Evolutionary conservation across 2,329 filamentous ascomycete species (phyloP).

Genomic region (Colletotrichum sp.): DNA sequence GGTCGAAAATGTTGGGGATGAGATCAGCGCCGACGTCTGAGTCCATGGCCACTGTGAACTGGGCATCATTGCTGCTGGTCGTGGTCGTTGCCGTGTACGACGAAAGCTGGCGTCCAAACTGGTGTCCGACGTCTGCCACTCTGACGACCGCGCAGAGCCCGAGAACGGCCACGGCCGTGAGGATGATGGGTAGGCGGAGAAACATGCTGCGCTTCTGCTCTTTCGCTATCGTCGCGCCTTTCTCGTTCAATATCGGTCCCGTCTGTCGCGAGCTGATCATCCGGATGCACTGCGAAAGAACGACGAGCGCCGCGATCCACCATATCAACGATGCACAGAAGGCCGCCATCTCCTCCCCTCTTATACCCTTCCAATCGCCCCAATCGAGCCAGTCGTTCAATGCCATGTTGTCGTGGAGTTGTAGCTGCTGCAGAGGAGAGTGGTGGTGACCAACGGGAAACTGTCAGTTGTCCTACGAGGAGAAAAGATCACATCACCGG

Average conservation of each 20-base stretch:
- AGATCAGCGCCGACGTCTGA: conserved; percentile 4
- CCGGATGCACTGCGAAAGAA: conserved; percentile 1
- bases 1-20: conserved; percentile 11
- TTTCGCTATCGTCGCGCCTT: background rate
- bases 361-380: background rate
- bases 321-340: background rate
- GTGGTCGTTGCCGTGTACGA: background rate
- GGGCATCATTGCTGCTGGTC: background rate
- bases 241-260: background rate
- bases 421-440: background rate
- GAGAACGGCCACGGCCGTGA: background rate
- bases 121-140: background rate
- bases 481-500: background rate
- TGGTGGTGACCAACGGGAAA: background rate
- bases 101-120: background rate
- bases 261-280: background rate
- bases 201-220: background rate
- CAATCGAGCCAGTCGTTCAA: background rate
- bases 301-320: conserved; percentile 9
- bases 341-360: background rate
- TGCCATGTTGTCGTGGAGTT: background rate
- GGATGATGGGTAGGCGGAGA: background rate
- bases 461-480: background rate
- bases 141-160: conserved; percentile 2
- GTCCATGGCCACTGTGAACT: conserved; percentile 1